phyloP scores from a whole-genome alignment of 495 filamentous ascomycete species.

The Tuber brumale region DNA sequence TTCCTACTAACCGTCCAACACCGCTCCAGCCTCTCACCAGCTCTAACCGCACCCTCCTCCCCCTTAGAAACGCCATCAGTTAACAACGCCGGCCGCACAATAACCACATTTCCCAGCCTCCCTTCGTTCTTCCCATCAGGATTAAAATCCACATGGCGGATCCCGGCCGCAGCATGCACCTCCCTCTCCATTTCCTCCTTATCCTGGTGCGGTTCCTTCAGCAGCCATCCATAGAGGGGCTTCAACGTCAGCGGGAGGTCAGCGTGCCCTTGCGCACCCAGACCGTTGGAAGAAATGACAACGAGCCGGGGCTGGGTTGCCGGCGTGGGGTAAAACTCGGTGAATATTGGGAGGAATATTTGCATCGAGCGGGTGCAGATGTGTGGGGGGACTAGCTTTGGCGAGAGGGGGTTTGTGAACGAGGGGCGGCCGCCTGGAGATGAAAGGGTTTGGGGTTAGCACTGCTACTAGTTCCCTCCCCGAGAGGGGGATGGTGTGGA shows the following conservation, averaged over 20 bases:
- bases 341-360: conserved; percentile 40
- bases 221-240: conserved; percentile 42
- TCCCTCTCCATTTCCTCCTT: conserved; percentile 44
- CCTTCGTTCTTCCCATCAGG: conserved; percentile 10
- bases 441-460: background rate
- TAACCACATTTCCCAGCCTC: conserved; percentile 34
- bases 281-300: conserved; percentile 40
- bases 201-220: conserved; percentile 45
- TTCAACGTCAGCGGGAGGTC: conserved; percentile 44
- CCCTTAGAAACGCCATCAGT: conserved; percentile 40
- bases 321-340: conserved; percentile 17
- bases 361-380: conserved; percentile 28
- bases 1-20: conserved; percentile 46
- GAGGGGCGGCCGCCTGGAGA: conserved; percentile 30
- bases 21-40: conserved; percentile 27
- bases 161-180: conserved; percentile 28
- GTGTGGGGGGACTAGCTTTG: conserved; percentile 20
- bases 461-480: background rate
- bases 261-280: conserved; percentile 36
- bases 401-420: conserved; percentile 25
- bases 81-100: conserved; percentile 45
- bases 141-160: conserved; percentile 24
- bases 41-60: conserved; percentile 28
- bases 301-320: conserved; percentile 24
- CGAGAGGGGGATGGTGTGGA: background rate